Evolutionary conservation across 148 eudicot species (phyloP).

Genomic region (Vaccinium corymbosum): DNA sequence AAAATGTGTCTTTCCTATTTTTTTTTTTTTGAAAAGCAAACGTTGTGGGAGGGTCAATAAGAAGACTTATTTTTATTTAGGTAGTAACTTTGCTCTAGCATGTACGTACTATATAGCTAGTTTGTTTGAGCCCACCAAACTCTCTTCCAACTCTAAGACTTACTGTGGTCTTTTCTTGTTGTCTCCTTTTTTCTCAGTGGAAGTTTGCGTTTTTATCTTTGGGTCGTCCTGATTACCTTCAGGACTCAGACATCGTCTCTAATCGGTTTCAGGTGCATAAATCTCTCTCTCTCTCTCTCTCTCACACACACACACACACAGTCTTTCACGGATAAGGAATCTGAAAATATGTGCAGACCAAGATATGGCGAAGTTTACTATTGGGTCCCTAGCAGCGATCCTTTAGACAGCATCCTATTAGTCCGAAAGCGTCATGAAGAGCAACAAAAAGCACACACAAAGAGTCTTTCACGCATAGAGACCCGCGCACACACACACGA

Average conservation of each 20-base stretch:
- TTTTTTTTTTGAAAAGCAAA: too few relatives aligned
- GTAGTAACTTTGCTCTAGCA: neutral
- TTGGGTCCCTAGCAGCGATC: too few relatives aligned
- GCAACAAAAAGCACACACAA: neutral
- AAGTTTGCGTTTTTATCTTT: conserved; percentile 87
- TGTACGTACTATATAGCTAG: neutral
- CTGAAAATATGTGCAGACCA: too few relatives aligned
- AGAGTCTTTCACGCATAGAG: too few relatives aligned
- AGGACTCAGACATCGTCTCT: conserved; percentile 77
- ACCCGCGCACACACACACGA: neutral
- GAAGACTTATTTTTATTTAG: neutral
- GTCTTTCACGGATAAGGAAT: too few relatives aligned
- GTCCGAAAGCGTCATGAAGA: too few relatives aligned
- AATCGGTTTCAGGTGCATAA: conserved; percentile 79
- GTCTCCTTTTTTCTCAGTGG: conserved; percentile 26
- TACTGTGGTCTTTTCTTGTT: neutral
- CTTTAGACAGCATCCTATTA: too few relatives aligned
- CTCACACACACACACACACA: neutral
- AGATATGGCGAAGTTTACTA: too few relatives aligned
- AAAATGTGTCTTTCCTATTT: too few relatives aligned
- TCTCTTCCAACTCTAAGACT: neutral
- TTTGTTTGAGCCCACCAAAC: neutral
- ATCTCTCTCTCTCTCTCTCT: conserved; percentile 10
- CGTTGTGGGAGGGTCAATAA: neutral
- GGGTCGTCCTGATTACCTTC: conserved; percentile 88